Evolutionary conservation across 176 grass and related monocot genomes (phyloP), one percentile per base, ranked within the genome.

Genomic region (Bothriochloa decipiens): DNA sequence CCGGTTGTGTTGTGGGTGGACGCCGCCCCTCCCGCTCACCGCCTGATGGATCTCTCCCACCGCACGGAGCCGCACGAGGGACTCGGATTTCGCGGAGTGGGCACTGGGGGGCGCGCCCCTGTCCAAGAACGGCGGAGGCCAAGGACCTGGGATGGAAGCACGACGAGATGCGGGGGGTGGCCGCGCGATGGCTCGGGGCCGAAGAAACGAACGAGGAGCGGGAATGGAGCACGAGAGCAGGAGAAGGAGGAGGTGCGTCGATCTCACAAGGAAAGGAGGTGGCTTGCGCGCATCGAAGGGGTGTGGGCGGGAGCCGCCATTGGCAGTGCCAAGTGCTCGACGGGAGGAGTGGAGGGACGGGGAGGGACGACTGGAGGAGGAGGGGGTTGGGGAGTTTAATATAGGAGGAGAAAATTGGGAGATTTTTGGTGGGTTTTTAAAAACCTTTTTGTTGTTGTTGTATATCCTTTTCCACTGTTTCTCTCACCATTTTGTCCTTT

Each of bases 271-370:
- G 81, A 91, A 27, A 84, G 7, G 43, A 52, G 40, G 75, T 6
- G 60, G 84, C 47, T 52, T 26, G 62, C 62, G 74, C 39, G 68
- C 75, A 63, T 87, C 80, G 49, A 50, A 39, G 63, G 42, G 52
- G 77, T 11, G 63, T 28, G 78, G 58, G 70, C 68, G 49, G 40
- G 80, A 80, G 84, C 49, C 81, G 81, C 57, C 89, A 84, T 80
- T 91, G 80, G 80, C 80, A 82, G 67, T 82, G 89, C 41, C 84
- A 76, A 66, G 81, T 84, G 76, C 81, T 91, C 89, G 85, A 69
- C 81, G 50, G 74, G 85, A 72, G 76, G 89, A 53, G 70, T 87
- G 76, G 42, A 87, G 53, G 36, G 63, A 49, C 35, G 81, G 40
- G 29, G 29, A 32, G 29, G 84, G 75, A 70, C 81, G 40, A 84